Percentiles rank a stretch among this genome's conserved stretches.
phyloP scores from a whole-genome alignment of 2,329 filamentous ascomycete species.

The Venturia nashicola region DNA sequence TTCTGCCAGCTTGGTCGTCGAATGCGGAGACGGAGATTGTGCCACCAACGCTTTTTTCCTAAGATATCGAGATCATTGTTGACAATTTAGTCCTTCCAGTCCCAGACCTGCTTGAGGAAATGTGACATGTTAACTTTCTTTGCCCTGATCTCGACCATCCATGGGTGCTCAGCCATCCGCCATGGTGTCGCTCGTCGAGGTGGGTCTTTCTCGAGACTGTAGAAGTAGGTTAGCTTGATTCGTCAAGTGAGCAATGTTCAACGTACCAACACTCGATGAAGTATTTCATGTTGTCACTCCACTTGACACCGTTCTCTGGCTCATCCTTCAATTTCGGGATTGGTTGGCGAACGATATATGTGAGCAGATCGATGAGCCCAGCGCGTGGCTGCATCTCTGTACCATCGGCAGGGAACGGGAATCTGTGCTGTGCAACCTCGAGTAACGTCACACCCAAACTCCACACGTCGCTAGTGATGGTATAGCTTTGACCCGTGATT shows the following conservation, averaged over 20 bases:
- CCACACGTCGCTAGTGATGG: slow-evolving; percentile 98
- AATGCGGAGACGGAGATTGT: background rate
- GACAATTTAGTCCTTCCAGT: slow-evolving; percentile 59
- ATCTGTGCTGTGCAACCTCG: slow-evolving; percentile 98
- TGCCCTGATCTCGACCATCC: slow-evolving; percentile 92
- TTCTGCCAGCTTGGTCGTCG: background rate
- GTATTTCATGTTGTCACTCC: slow-evolving; percentile 97
- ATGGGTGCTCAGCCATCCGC: slow-evolving; percentile 98
- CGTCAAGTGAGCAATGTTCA: background rate
- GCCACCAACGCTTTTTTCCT: background rate
- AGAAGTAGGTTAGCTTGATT: slow-evolving; percentile 17
- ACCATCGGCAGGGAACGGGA: slow-evolving; percentile 94
- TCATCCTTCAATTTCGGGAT: slow-evolving; percentile 96
- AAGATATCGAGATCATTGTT: background rate
- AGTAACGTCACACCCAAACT: slow-evolving; percentile 90
- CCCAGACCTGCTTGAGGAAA: slow-evolving; percentile 92
- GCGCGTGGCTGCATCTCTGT: slow-evolving; percentile 90
- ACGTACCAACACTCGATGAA: slow-evolving; percentile 98
- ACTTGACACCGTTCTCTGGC: slow-evolving; percentile 74
- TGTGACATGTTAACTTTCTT: slow-evolving; percentile 97
- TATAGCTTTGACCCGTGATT: slow-evolving; percentile 95
- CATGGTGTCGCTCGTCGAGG: slow-evolving; percentile 80
- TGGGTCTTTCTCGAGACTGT: slow-evolving; percentile 86
- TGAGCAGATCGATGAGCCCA: slow-evolving; percentile 86
- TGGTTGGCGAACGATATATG: slow-evolving; percentile 91